These are phyloP conservation scores for Cornus suecica DNA, from an alignment of 148 eudicot genomes.

Conservation along the genomic window DNA sequence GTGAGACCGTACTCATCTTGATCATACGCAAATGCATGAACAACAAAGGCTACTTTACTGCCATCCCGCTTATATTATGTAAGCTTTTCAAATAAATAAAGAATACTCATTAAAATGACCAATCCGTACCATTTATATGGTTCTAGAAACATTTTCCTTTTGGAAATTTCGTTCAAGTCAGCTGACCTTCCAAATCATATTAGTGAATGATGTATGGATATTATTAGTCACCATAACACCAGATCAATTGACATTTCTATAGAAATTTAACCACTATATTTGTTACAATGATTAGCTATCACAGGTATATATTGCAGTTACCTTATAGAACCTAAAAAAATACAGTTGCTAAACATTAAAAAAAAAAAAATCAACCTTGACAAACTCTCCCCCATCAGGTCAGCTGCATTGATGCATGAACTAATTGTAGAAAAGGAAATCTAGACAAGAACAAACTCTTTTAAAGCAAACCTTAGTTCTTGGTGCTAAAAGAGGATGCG, in stretches of 20 bases:
- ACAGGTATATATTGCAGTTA: not conserved
- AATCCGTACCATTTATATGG: not conserved
- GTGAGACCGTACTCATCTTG: not conserved
- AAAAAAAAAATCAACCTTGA: not conserved
- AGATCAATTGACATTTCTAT: too few species aligned
- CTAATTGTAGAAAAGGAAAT: not conserved
- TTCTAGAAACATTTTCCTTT: not conserved
- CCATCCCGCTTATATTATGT: not conserved
- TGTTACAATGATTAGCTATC: not conserved
- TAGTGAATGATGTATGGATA: too few species aligned
- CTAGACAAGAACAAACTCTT: not conserved
- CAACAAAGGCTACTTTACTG: not conserved
- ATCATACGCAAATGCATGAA: conserved; percentile 3
- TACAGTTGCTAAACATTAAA: not conserved
- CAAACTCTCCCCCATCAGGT: not conserved
- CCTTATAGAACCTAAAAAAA: not conserved
- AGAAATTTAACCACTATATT: not conserved
- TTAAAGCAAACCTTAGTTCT: conserved; percentile 60
- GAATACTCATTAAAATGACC: not conserved
- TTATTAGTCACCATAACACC: too few species aligned
- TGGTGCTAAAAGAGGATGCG: conserved; percentile 71
- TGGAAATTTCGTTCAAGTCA: too few species aligned
- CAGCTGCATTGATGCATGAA: not conserved
- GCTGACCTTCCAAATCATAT: too few species aligned
- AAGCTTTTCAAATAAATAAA: not conserved